These are phyloP conservation scores for Solanum bukasovii DNA, from an alignment of 257 asterid genomes.

Conservation along the genomic window DNA sequence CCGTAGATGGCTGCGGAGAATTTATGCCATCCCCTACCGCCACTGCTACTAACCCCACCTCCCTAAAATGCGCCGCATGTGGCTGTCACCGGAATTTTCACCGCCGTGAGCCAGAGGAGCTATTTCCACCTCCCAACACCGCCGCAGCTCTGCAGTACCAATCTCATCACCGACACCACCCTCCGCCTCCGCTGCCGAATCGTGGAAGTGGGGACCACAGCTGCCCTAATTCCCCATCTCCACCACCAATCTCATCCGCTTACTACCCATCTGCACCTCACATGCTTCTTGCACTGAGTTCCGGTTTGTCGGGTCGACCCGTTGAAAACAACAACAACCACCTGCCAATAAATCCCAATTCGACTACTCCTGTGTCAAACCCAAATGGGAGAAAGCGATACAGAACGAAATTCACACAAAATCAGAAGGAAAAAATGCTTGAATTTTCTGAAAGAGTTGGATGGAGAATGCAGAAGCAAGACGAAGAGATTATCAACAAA, in stretches of 20 bases:
- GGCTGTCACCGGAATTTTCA: slow-evolving; percentile 98
- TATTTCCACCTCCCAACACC: slow-evolving; percentile 21
- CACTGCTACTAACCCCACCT: slow-evolving; percentile 65
- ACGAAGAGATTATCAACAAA: slow-evolving; percentile 15
- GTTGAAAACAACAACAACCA: background rate
- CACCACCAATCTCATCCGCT: slow-evolving; percentile 24
- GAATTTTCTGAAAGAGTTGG: slow-evolving; percentile 18
- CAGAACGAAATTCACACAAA: slow-evolving; percentile 20
- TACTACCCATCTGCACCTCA: slow-evolving; percentile 43
- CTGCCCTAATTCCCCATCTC: slow-evolving; percentile 28
- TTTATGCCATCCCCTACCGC: slow-evolving; percentile 76
- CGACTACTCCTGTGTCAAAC: background rate
- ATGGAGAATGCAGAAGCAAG: slow-evolving; percentile 25
- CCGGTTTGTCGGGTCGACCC: slow-evolving; percentile 10
- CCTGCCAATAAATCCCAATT: background rate
- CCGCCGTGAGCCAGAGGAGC: slow-evolving; percentile 90
- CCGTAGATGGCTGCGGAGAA: slow-evolving; percentile 96
- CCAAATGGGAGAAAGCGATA: background rate
- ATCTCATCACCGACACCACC: slow-evolving; percentile 9
- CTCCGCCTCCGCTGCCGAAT: background rate
- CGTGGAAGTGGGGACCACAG: slow-evolving; percentile 8
- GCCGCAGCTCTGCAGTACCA: slow-evolving; percentile 59
- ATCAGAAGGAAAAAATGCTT: slow-evolving; percentile 25
- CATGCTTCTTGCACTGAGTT: slow-evolving; percentile 42
- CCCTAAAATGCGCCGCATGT: slow-evolving; percentile 93